Evolutionary conservation across 495 filamentous ascomycete genomes (phyloP).

Genomic region (Hypoxylon subgilvum): DNA sequence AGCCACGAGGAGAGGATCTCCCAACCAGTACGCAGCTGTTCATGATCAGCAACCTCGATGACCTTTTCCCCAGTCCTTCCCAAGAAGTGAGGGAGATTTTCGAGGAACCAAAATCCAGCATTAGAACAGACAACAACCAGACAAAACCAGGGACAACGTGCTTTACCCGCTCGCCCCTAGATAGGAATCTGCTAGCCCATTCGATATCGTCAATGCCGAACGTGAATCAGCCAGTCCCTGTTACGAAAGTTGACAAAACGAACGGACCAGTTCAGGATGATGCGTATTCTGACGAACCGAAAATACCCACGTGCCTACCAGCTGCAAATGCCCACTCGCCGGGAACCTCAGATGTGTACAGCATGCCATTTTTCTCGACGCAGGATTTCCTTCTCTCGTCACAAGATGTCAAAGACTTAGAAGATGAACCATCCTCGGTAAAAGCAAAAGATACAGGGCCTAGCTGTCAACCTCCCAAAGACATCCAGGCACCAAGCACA

Average conservation of each 20-base stretch:
- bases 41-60: constrained; percentile 52
- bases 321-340: constrained; percentile 1
- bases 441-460: constrained; percentile 6
- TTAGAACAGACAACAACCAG: not conserved
- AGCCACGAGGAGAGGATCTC: constrained; percentile 4
- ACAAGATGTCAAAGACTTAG: constrained; percentile 55
- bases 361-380: constrained; percentile 48
- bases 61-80: constrained; percentile 55
- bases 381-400: constrained; percentile 55
- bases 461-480: not conserved
- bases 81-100: constrained; percentile 55
- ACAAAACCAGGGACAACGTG: not conserved
- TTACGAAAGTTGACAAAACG: not conserved
- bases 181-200: not conserved
- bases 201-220: not conserved
- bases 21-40: constrained; percentile 54
- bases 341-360: constrained; percentile 12
- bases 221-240: not conserved
- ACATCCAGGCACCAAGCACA: not conserved
- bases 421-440: constrained; percentile 31
- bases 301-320: not conserved
- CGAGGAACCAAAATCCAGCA: constrained; percentile 32
- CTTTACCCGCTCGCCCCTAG: not conserved
- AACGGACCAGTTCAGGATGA: not conserved
- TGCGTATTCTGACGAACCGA: not conserved